Evolutionary conservation across 2,329 filamentous ascomycete species (phyloP).

Genomic region (Ascochyta lentis): DNA sequence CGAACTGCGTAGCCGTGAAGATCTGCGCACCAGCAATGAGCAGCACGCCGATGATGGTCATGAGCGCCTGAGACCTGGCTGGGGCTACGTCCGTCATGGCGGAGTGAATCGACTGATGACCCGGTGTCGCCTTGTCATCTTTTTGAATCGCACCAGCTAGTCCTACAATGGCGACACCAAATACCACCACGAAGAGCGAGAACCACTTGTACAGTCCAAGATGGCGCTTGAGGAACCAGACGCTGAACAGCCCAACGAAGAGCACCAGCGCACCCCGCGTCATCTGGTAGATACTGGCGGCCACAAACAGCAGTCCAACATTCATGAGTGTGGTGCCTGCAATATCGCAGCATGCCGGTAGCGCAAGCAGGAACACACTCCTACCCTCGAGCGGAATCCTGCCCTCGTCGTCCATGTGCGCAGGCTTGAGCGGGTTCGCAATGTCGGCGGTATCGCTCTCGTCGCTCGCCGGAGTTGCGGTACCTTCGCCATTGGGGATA

Average conservation of each 20-base stretch:
- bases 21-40: conserved; percentile 94
- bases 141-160: conserved; percentile 84
- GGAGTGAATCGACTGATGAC: conserved; percentile 31
- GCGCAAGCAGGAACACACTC: conserved; percentile 75
- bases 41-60: conserved; percentile 81
- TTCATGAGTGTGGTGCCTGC: conserved; percentile 98
- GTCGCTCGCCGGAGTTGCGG: conserved; percentile 51
- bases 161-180: conserved; percentile 88
- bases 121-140: conserved; percentile 62
- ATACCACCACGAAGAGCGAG: conserved; percentile 82
- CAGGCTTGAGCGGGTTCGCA: conserved; percentile 59
- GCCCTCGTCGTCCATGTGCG: conserved; percentile 60
- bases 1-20: conserved; percentile 96
- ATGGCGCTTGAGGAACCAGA: conserved; percentile 82
- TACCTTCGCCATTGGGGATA: conserved; percentile 54
- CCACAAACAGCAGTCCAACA: conserved; percentile 89
- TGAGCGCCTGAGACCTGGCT: conserved; percentile 61
- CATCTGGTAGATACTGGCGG: conserved; percentile 98
- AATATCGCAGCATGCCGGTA: conserved; percentile 93
- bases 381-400: conserved; percentile 70
- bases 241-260: conserved; percentile 95
- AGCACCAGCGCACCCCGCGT: conserved; percentile 91
- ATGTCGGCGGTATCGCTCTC: conserved; percentile 54
- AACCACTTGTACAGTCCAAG: conserved; percentile 92
- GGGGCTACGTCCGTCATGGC: conserved; percentile 36